phyloP scores from a whole-genome alignment of 306 rosid species.

The Malus fusca region DNA sequence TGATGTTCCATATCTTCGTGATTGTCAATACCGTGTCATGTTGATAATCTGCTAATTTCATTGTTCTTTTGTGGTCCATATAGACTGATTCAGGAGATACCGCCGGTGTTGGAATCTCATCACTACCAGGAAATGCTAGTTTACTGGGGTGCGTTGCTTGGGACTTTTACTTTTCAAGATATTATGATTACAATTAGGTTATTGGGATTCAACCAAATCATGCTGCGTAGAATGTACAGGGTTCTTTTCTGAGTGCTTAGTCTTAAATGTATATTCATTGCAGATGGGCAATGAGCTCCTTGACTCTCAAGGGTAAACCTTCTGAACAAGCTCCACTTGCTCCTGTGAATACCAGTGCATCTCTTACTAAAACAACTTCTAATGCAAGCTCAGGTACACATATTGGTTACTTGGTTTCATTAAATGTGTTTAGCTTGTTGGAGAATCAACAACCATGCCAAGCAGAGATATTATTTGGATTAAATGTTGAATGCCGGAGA shows the following conservation, averaged over 20 bases:
- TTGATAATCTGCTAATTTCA: constrained; percentile 5
- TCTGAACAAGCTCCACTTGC: constrained; percentile 75
- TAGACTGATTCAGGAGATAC: constrained; percentile 64
- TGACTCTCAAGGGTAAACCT: constrained; percentile 89
- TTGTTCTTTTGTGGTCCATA: constrained; percentile 12
- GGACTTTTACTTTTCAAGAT: neutral
- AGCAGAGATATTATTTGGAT: neutral
- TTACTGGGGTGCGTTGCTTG: constrained; percentile 74
- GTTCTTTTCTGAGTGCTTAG: neutral
- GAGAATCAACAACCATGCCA: neutral
- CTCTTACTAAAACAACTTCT: constrained; percentile 47
- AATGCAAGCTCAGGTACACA: constrained; percentile 62
- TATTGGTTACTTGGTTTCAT: neutral
- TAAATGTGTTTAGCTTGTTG: neutral
- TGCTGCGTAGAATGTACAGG: neutral
- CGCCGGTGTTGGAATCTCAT: constrained; percentile 44
- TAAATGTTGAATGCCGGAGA: neutral
- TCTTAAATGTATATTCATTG: constrained; percentile 8
- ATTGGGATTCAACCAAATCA: neutral
- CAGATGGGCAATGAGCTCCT: constrained; percentile 99
- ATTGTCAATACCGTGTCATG: neutral
- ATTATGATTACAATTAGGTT: neutral
- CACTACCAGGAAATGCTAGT: constrained; percentile 75
- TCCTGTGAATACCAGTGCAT: constrained; percentile 44
- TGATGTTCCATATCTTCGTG: neutral